Evolutionary conservation across 2,329 filamentous ascomycete genomes (phyloP).

Genomic region (Hypoxylon sp.): DNA sequence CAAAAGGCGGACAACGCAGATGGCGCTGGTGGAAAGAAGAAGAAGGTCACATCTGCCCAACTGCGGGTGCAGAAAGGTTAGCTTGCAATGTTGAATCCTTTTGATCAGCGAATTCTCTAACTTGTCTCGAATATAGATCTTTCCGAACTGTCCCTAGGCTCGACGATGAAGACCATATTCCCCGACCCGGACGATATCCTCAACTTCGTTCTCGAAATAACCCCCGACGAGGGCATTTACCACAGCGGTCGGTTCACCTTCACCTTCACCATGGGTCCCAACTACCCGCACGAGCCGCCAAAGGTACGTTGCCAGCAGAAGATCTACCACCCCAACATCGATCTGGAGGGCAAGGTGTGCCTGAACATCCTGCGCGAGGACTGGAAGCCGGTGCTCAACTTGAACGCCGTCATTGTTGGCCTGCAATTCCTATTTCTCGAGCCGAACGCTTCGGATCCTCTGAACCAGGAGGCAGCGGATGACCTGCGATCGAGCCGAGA

Average conservation of each 20-base stretch:
- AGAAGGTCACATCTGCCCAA: constrained; percentile 98
- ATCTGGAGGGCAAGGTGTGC: constrained; percentile 97
- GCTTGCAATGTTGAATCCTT: constrained; percentile 21
- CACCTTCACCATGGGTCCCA: constrained; percentile 91
- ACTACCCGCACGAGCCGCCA: constrained; percentile 96
- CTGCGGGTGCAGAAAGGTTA: constrained; percentile 95
- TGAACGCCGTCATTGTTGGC: constrained; percentile 96
- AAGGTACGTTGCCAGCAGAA: constrained; percentile 98
- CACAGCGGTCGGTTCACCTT: constrained; percentile 90
- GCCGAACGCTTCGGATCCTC: constrained; percentile 95
- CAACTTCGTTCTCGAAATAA: constrained; percentile 85
- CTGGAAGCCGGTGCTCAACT: constrained; percentile 98
- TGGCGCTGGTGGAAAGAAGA: constrained; percentile 86
- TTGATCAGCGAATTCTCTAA: background rate
- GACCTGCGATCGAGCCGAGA: constrained; percentile 90
- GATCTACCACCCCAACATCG: constrained; percentile 99
- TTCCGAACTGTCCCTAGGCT: constrained; percentile 82
- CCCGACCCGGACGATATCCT: constrained; percentile 88
- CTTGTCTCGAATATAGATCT: constrained; percentile 71
- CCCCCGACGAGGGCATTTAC: constrained; percentile 90
- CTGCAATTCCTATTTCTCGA: constrained; percentile 97
- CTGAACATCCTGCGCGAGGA: constrained; percentile 97
- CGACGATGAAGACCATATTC: constrained; percentile 86
- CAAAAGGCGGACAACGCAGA: constrained; percentile 92
- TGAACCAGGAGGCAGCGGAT: constrained; percentile 98